Percentiles rank a stretch among this genome's conserved stretches.
Evolutionary conservation across 1,139 yeast genomes (phyloP).

Genomic region (Yarrowia galli): DNA sequence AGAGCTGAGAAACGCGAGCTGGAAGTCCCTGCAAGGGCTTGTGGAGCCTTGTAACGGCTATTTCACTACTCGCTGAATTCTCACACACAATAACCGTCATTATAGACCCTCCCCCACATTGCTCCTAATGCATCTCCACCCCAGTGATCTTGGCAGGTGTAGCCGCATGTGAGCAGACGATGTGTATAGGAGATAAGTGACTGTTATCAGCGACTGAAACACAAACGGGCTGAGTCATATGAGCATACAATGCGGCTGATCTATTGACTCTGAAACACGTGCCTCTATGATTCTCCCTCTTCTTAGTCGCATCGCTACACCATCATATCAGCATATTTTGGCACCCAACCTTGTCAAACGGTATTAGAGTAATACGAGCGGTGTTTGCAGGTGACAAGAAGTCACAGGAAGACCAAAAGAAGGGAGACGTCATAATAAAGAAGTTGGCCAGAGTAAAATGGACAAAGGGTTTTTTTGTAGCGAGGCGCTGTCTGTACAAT

Average conservation of each 20-base stretch:
- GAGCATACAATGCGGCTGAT: no score
- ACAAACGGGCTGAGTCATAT: no score
- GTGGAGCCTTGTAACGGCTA: no score
- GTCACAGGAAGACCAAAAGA: no score
- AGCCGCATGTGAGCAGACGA: conserved; percentile 6
- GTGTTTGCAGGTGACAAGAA: neutral
- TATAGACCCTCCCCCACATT: conserved; percentile 11
- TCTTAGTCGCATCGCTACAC: neutral
- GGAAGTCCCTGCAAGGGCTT: no score
- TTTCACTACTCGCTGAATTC: no score
- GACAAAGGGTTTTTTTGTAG: no score
- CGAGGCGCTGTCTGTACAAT: no score
- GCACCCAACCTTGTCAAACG: conserved; percentile 7
- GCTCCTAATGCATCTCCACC: conserved; percentile 35
- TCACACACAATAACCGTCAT: neutral
- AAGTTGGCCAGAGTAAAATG: no score
- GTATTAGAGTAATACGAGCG: conserved; percentile 23
- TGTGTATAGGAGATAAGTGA: neutral
- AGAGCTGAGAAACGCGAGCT: neutral
- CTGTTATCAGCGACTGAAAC: neutral
- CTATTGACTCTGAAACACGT: neutral
- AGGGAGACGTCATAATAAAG: conserved; percentile 6
- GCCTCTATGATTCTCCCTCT: neutral
- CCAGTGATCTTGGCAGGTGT: conserved; percentile 19
- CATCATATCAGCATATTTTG: neutral